Conservation (phyloP, 2,329 filamentous ascomycete genomes). For the Samsoniella hepiali region DNA sequence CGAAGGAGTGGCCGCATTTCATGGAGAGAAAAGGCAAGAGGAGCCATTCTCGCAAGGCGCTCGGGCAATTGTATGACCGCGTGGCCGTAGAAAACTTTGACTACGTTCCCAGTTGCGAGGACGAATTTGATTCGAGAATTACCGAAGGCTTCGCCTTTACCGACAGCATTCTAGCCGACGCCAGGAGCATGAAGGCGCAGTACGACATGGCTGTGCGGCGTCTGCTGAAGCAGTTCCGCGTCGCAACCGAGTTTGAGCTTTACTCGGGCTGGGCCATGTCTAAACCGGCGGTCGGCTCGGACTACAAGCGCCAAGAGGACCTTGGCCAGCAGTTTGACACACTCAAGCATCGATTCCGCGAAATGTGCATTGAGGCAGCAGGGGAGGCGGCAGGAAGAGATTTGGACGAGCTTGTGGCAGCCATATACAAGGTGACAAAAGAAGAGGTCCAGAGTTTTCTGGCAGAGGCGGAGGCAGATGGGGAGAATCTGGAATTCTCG, state of each 20-base stretch:
- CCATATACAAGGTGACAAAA: constrained; percentile 83
- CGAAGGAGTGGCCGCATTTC: constrained; percentile 75
- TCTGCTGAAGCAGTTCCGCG: constrained; percentile 80
- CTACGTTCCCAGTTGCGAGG: constrained; percentile 70
- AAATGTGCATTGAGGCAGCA: constrained; percentile 61
- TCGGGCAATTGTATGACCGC: constrained; percentile 80
- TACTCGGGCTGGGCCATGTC: constrained; percentile 82
- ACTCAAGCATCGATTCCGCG: constrained; percentile 67
- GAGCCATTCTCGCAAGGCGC: constrained; percentile 67
- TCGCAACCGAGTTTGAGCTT: constrained; percentile 86
- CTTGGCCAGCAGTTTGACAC: constrained; percentile 65
- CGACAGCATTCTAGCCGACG: constrained; percentile 53
- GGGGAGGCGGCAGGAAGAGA: constrained; percentile 71
- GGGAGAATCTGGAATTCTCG: neutral
- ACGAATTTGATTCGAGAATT: constrained; percentile 73
- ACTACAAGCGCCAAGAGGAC: constrained; percentile 86
- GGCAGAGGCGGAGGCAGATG: neutral
- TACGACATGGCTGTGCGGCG: constrained; percentile 77
- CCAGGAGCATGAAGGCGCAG: constrained; percentile 64
- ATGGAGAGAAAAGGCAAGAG: constrained; percentile 58
- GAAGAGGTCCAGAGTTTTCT: constrained; percentile 51
- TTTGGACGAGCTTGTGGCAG: constrained; percentile 71
- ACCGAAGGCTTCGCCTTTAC: constrained; percentile 58
- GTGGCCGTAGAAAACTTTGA: constrained; percentile 55
- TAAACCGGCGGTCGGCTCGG: constrained; percentile 66